Evolutionary conservation across 768 basidiomycete genomes (phyloP).

Genomic region (Russula abietina): DNA sequence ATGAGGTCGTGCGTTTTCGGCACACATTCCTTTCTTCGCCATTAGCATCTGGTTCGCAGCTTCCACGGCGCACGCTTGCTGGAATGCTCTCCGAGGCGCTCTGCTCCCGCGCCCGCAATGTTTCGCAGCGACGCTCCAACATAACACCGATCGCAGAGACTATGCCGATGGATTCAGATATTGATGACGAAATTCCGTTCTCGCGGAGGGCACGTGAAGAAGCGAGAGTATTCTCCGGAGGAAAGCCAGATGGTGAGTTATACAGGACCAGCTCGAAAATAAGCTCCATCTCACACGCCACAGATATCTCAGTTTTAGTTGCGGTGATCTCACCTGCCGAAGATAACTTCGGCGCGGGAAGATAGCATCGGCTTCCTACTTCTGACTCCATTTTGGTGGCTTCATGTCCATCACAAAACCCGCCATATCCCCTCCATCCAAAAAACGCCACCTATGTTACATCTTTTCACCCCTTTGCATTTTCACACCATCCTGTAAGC

Average conservation of each 20-base stretch:
- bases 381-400: not conserved
- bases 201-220: conserved; percentile 70
- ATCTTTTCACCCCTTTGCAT: not conserved
- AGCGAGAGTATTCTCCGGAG: conserved; percentile 67
- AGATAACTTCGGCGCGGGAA: not conserved
- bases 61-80: conserved; percentile 52
- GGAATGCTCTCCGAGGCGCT: conserved; percentile 73
- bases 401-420: not conserved
- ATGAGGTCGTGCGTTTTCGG: conserved; percentile 65
- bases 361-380: not conserved
- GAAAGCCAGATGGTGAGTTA: conserved; percentile 75
- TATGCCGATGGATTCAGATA: not conserved
- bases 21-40: conserved; percentile 30
- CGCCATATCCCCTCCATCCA: not conserved
- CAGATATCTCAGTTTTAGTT: conserved; percentile 63
- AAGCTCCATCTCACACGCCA: not conserved
- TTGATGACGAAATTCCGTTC: conserved; percentile 66
- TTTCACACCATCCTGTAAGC: not conserved
- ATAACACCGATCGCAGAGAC: not conserved
- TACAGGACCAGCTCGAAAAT: not conserved
- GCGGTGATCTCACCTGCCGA: conserved; percentile 53
- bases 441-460: conserved; percentile 1
- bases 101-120: conserved; percentile 68
- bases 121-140: conserved; percentile 43
- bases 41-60: conserved; percentile 11